Evolutionary conservation across 768 basidiomycete species (phyloP).

Genomic region (Coprinopsis marcescibilis): DNA sequence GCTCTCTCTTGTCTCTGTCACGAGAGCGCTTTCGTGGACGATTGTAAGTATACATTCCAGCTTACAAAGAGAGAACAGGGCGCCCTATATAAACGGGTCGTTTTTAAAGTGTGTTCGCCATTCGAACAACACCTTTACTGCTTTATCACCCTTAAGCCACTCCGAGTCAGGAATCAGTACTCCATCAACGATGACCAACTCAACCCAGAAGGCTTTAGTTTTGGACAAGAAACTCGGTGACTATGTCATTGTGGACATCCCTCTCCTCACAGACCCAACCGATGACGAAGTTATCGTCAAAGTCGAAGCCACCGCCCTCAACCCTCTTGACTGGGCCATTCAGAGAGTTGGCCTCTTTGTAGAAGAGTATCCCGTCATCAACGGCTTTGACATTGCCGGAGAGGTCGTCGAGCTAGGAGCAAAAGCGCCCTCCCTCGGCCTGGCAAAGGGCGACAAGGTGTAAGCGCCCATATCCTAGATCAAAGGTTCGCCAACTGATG

Average conservation of each 20-base stretch:
- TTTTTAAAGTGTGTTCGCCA: too few relatives aligned
- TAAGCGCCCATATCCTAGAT: slow-evolving; percentile 24
- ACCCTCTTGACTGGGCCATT: slow-evolving; percentile 50
- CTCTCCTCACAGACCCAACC: slow-evolving; percentile 15
- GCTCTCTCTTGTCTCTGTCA: too few relatives aligned
- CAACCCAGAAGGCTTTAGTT: slow-evolving; percentile 29
- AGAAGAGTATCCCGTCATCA: slow-evolving; percentile 37
- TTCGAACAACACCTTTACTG: too few relatives aligned
- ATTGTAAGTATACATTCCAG: too few relatives aligned
- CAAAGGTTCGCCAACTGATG: slow-evolving; percentile 17
- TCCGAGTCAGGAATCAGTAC: too few relatives aligned
- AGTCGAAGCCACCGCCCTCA: slow-evolving; percentile 33
- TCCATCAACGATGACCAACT: too few relatives aligned
- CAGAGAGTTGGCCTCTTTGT: slow-evolving; percentile 34
- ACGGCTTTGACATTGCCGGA: slow-evolving; percentile 48
- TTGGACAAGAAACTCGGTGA: slow-evolving; percentile 25
- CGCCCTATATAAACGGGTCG: too few relatives aligned
- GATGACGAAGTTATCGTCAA: slow-evolving; percentile 32
- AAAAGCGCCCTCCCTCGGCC: slow-evolving; percentile 40
- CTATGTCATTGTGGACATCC: slow-evolving; percentile 28
- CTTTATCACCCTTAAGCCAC: too few relatives aligned
- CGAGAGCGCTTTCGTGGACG: too few relatives aligned
- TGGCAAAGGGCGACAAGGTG: slow-evolving; percentile 51
- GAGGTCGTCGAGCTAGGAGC: slow-evolving; percentile 46
- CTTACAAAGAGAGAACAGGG: too few relatives aligned